Evolutionary conservation across 306 rosid species (phyloP).

Genomic region (Pyrus betulifolia): DNA sequence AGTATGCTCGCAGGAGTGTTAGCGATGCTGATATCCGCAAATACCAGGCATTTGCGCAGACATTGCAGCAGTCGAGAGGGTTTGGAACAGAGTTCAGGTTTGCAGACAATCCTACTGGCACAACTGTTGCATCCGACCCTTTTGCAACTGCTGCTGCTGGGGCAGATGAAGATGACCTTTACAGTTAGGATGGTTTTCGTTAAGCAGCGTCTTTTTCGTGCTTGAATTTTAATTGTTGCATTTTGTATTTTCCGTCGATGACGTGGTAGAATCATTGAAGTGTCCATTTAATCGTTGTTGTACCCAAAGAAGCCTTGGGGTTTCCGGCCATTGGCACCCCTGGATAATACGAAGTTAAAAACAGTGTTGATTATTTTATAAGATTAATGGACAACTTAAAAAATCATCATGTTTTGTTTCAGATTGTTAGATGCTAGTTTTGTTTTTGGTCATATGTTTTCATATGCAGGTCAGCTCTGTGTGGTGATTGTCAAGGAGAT

Average conservation of each 20-base stretch:
- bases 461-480: background rate
- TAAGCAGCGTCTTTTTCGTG: conserved; percentile 1
- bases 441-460: background rate
- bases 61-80: conserved; percentile 98
- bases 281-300: background rate
- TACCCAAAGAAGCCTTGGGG: background rate
- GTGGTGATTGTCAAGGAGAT: background rate
- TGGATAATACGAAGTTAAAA: conserved; percentile 4
- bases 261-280: background rate
- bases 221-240: background rate
- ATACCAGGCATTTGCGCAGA: conserved; percentile 94
- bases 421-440: background rate
- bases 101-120: conserved; percentile 36
- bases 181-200: conserved; percentile 40
- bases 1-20: conserved; percentile 90
- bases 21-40: conserved; percentile 98
- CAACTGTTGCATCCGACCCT: conserved; percentile 51
- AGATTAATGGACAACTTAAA: background rate
- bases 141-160: conserved; percentile 62
- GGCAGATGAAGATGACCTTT: conserved; percentile 94
- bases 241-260: conserved; percentile 9
- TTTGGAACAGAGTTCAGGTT: conserved; percentile 87
- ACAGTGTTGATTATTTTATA: background rate
- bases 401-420: background rate
- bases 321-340: background rate